Evolutionary conservation across 495 filamentous ascomycete species (phyloP).

Genomic region (Talaromyces borbonicus): DNA sequence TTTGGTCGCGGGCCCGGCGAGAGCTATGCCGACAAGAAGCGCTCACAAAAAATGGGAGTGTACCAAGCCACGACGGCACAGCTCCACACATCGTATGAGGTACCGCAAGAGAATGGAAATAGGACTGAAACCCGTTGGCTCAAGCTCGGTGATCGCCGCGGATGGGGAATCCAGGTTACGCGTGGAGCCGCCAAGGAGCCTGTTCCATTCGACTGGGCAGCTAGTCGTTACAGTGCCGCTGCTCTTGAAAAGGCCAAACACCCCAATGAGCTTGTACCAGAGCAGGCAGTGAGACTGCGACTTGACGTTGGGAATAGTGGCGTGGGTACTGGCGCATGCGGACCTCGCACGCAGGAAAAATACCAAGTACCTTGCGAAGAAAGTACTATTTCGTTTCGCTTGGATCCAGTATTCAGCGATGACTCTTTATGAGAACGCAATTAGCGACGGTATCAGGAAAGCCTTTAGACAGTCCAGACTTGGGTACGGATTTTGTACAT

Average conservation of each 20-base stretch:
- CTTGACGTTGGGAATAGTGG: constrained; percentile 48
- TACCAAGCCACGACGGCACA: constrained; percentile 33
- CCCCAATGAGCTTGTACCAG: constrained; percentile 48
- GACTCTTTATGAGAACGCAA: no score
- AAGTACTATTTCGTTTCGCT: constrained; percentile 3
- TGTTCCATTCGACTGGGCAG: constrained; percentile 36
- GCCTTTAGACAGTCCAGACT: no score
- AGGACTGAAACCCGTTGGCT: constrained; percentile 52
- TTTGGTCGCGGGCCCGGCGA: constrained; percentile 55
- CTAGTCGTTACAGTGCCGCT: constrained; percentile 37
- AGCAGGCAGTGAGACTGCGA: constrained; percentile 44
- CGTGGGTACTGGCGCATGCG: constrained; percentile 51
- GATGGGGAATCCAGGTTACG: constrained; percentile 25
- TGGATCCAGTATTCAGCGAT: no score
- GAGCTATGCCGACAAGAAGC: constrained; percentile 51
- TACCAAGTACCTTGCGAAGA: constrained; percentile 23
- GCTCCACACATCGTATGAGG: constrained; percentile 49
- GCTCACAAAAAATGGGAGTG: constrained; percentile 41
- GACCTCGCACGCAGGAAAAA: constrained; percentile 46
- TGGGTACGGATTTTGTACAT: no score
- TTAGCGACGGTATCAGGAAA: no score
- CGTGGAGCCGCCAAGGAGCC: constrained; percentile 8
- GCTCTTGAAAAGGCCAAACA: constrained; percentile 49
- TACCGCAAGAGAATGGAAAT: constrained; percentile 55
- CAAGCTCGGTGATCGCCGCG: constrained; percentile 26